A percentile compares a stretch with the other conserved stretches of the same genome.
These are phyloP conservation scores for Warburgia ugandensis DNA, from an alignment of 164 flowering plant species.

Conservation along the genomic window DNA sequence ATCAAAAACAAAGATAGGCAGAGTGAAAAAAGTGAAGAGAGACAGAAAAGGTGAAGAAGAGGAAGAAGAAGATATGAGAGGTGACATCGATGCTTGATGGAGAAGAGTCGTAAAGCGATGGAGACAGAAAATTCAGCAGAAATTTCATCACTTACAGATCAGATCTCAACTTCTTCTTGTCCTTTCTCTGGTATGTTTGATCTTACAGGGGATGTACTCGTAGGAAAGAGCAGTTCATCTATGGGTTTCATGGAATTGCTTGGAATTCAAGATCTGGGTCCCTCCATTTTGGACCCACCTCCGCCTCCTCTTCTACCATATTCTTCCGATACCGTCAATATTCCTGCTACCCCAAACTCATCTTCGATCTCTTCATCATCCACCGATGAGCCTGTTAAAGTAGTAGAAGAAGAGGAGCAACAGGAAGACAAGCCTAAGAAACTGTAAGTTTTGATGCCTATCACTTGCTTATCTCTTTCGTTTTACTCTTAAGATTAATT, in stretches of 20 bases:
- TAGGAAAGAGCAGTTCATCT: conserved; percentile 6
- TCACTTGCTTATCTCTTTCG: neutral
- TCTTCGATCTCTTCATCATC: conserved; percentile 71
- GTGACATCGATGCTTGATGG: conserved; percentile 14
- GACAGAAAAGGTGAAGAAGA: neutral
- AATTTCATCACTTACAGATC: conserved; percentile 24
- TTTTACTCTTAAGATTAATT: neutral
- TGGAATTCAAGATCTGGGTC: conserved; percentile 31
- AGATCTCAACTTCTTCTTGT: conserved; percentile 12
- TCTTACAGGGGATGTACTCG: conserved; percentile 13
- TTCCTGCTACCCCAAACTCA: conserved; percentile 65
- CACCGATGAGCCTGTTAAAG: conserved; percentile 34
- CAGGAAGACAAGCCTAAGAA: conserved; percentile 45
- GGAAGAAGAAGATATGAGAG: neutral
- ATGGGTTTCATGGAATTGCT: conserved; percentile 50
- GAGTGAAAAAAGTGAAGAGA: neutral
- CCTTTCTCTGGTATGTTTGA: conserved; percentile 27
- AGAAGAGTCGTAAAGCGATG: conserved; percentile 15
- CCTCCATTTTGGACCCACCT: conserved; percentile 23
- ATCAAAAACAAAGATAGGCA: too few species aligned
- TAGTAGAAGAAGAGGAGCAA: conserved; percentile 27
- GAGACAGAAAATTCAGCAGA: conserved; percentile 17
- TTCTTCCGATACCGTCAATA: conserved; percentile 54
- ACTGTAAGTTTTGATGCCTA: conserved; percentile 2
- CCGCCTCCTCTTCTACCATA: conserved; percentile 16